phyloP scores from a whole-genome alignment of 805 yeast genomes.

The Ogataea thermomethanolica region DNA sequence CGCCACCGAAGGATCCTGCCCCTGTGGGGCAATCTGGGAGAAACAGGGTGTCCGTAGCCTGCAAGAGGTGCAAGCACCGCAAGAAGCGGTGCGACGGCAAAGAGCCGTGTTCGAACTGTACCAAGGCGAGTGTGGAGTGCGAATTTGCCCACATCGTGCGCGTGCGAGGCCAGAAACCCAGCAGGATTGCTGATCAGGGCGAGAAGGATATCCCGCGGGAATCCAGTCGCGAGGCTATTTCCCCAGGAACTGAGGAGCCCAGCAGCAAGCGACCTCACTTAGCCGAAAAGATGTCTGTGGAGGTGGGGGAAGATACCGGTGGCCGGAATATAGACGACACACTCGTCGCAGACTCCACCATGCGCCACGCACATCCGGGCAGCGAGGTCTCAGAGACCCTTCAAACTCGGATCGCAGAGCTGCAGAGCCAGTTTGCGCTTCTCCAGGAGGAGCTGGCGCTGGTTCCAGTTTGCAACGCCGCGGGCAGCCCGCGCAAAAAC shows the following conservation, averaged over 20 bases:
- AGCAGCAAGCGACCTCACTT: no score
- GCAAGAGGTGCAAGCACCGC: conserved; percentile 16
- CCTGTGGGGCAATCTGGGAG: neutral
- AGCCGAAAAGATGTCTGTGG: no score
- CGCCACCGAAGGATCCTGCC: neutral
- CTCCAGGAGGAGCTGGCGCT: conserved; percentile 1
- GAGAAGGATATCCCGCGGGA: no score
- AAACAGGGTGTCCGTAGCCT: conserved; percentile 11
- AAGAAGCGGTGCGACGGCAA: conserved; percentile 19
- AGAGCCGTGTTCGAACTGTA: conserved; percentile 12
- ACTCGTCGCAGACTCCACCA: no score
- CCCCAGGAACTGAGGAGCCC: no score
- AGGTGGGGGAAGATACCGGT: no score
- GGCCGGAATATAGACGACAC: no score
- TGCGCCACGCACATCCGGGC: neutral
- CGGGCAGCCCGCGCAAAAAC: neutral
- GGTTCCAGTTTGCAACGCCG: neutral
- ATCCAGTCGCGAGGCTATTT: no score
- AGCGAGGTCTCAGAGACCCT: neutral
- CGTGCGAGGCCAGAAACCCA: neutral
- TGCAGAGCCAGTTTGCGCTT: conserved; percentile 1
- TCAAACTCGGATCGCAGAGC: neutral
- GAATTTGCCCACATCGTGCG: neutral
- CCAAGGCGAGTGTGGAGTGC: conserved; percentile 1
- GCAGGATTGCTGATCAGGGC: neutral